Percentiles rank a stretch among this genome's conserved stretches.
These are phyloP conservation scores for Cicer chorassanicum DNA, from an alignment of 306 rosid species.

Conservation along the genomic window DNA sequence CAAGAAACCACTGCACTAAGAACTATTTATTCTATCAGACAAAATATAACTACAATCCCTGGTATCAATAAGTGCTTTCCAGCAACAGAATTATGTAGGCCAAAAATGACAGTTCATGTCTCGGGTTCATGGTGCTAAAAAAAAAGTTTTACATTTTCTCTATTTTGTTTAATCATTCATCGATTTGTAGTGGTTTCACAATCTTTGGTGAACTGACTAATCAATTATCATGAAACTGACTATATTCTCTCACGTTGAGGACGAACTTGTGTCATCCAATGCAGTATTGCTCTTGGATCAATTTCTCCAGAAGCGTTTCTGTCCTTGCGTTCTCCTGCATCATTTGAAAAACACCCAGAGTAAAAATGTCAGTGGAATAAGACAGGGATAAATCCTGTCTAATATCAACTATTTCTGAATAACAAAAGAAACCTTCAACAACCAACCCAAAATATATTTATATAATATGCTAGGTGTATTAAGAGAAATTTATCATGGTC, in stretches of 20 bases:
- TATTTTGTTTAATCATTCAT: conserved; percentile 33
- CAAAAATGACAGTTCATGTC: conserved; percentile 30
- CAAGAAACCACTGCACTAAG: conserved; percentile 1
- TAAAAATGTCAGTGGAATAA: conserved; percentile 3
- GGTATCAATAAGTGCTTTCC: conserved; percentile 32
- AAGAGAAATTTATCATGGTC: background rate
- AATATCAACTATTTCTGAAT: conserved; percentile 6
- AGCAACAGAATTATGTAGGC: conserved; percentile 30
- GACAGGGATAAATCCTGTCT: conserved; percentile 7
- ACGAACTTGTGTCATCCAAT: conserved; percentile 3
- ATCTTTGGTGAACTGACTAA: conserved; percentile 18
- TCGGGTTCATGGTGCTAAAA: background rate
- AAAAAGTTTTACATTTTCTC: conserved; percentile 37
- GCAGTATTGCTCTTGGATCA: conserved; percentile 49
- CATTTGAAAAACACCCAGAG: conserved; percentile 16
- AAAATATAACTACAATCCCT: background rate
- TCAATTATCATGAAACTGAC: conserved; percentile 35
- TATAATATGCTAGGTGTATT: conserved; percentile 1
- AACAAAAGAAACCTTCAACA: conserved; percentile 23
- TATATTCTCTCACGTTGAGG: conserved; percentile 1
- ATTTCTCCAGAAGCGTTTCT: conserved; percentile 68
- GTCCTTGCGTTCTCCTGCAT: conserved; percentile 75
- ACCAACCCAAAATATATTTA: conserved; percentile 13
- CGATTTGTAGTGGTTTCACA: conserved; percentile 35
- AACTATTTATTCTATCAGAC: conserved; percentile 33